Percentiles rank a stretch among this genome's conserved stretches.
phyloP scores from a whole-genome alignment of 2,329 filamentous ascomycete genomes.

The Huntiella savannae region DNA sequence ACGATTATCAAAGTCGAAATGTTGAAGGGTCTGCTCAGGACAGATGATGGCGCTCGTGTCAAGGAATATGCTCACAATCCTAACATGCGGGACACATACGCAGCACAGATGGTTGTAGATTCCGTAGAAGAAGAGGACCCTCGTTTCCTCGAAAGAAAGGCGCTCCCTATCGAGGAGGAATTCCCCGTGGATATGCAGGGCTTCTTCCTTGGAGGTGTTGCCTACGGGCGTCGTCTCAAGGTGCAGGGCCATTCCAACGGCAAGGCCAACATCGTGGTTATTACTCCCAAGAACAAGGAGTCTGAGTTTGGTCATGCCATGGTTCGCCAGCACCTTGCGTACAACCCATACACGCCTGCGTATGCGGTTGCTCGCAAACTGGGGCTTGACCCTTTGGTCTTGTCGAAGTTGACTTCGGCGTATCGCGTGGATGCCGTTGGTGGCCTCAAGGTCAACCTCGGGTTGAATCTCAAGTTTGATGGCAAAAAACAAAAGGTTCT shows the following conservation, averaged over 20 bases:
- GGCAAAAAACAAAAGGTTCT: conserved; percentile 87
- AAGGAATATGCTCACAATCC: conserved; percentile 83
- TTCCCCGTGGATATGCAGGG: conserved; percentile 67
- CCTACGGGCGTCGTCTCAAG: conserved; percentile 78
- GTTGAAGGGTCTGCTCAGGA: conserved; percentile 78
- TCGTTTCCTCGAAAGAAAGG: conserved; percentile 76
- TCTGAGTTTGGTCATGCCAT: conserved; percentile 63
- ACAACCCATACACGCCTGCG: conserved; percentile 65
- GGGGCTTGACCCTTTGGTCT: conserved; percentile 61
- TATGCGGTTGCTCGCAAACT: conserved; percentile 75
- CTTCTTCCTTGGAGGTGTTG: conserved; percentile 88
- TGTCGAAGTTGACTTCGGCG: conserved; percentile 91
- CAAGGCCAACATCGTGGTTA: conserved; percentile 65
- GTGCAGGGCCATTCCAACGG: conserved; percentile 55
- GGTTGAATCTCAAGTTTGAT: conserved; percentile 93
- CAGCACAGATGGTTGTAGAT: conserved; percentile 80
- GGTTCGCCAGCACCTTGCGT: conserved; percentile 48
- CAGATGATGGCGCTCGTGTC: conserved; percentile 71
- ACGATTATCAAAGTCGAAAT: conserved; percentile 83
- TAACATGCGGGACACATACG: conserved; percentile 74
- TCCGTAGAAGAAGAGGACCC: conserved; percentile 78
- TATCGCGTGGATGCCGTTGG: conserved; percentile 67
- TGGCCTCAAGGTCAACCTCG: conserved; percentile 70
- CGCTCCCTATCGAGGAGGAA: conserved; percentile 78
- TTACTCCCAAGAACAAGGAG: conserved; percentile 51